Conservation (phyloP, 306 rosid genomes). For the Oxytropis ochrocephala region DNA sequence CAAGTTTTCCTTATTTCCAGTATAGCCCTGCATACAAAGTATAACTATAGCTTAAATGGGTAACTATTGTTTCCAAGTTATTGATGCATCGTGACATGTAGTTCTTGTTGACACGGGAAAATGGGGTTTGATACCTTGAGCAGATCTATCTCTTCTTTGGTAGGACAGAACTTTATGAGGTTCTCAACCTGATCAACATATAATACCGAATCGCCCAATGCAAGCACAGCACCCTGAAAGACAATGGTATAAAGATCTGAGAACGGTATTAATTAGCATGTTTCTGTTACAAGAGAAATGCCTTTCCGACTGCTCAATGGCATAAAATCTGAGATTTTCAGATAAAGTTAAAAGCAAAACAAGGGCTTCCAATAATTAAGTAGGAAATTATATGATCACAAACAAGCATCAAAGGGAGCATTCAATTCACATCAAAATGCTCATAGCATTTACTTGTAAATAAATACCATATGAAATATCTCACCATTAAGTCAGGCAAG, state of each 20-base stretch:
- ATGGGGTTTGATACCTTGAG: conserved; percentile 56
- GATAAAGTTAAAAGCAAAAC: neutral
- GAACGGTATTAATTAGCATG: neutral
- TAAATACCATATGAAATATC: conserved; percentile 23
- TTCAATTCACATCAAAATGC: conserved; percentile 17
- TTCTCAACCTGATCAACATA: conserved; percentile 88
- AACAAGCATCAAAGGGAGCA: neutral
- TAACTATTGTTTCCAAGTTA: conserved; percentile 19
- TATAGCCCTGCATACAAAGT: conserved; percentile 55
- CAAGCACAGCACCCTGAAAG: conserved; percentile 65
- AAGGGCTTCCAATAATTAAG: neutral
- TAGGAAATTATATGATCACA: neutral
- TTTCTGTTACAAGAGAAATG: conserved; percentile 7
- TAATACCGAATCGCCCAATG: conserved; percentile 75
- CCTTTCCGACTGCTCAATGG: neutral
- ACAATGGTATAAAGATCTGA: conserved; percentile 12
- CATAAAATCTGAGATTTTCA: neutral
- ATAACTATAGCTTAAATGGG: conserved; percentile 20
- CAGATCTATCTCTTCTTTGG: conserved; percentile 88
- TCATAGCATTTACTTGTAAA: conserved; percentile 7
- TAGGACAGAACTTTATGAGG: conserved; percentile 92
- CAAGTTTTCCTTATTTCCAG: conserved; percentile 75
- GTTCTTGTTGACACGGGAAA: conserved; percentile 4
- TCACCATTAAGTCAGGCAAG: conserved; percentile 87
- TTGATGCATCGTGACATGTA: neutral